Evolutionary conservation across 352 stramenopile species (phyloP).

Genomic region (Pythium graminicola): DNA sequence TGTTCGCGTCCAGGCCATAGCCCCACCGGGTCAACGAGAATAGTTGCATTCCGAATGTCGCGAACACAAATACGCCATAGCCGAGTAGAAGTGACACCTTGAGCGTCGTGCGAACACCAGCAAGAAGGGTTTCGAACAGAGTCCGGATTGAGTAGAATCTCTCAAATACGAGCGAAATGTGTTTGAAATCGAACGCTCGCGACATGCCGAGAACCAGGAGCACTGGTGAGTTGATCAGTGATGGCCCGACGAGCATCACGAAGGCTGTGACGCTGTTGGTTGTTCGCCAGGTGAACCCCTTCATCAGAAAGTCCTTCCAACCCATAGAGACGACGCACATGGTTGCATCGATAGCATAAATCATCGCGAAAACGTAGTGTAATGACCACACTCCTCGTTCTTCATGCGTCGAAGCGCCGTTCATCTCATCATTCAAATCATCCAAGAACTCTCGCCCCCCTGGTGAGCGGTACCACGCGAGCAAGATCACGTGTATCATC

Average conservation of each 20-base stretch:
- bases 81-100: slow-evolving; percentile 78
- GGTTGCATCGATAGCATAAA: slow-evolving; percentile 68
- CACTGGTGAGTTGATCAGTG: slow-evolving; percentile 53
- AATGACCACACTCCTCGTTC: slow-evolving; percentile 53
- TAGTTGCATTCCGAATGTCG: slow-evolving; percentile 73
- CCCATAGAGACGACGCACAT: slow-evolving; percentile 66
- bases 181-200: slow-evolving; percentile 76
- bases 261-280: slow-evolving; percentile 70
- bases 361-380: slow-evolving; percentile 72
- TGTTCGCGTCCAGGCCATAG: slow-evolving; percentile 61
- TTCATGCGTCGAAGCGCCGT: slow-evolving; percentile 21
- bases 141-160: slow-evolving; percentile 58
- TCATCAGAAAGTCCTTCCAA: slow-evolving; percentile 79
- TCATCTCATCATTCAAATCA: slow-evolving; percentile 25
- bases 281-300: slow-evolving; percentile 74
- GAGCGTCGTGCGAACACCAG: slow-evolving; percentile 55
- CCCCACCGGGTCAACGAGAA: slow-evolving; percentile 76
- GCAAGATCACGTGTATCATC: slow-evolving; percentile 59
- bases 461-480: slow-evolving; percentile 67
- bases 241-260: slow-evolving; percentile 63
- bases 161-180: slow-evolving; percentile 74
- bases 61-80: slow-evolving; percentile 79
- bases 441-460: slow-evolving; percentile 32
- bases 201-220: slow-evolving; percentile 73
- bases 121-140: slow-evolving; percentile 67